Conservation (phyloP, 2,329 filamentous ascomycete species). For the Clarireedia hainanense region DNA sequence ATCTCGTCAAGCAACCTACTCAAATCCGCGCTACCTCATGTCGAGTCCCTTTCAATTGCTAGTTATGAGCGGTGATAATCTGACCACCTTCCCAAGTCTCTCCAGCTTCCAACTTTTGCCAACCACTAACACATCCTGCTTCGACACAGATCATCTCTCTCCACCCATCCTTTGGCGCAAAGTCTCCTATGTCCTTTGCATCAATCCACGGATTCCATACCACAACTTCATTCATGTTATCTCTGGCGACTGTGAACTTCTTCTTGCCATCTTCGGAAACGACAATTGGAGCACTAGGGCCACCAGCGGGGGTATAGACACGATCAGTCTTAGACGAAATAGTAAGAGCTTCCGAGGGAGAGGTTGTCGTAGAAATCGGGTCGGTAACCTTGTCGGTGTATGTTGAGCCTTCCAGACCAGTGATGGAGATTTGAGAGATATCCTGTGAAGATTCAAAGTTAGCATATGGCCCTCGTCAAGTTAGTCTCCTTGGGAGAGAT, state of each 20-base stretch:
- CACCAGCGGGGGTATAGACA: slow-evolving; percentile 67
- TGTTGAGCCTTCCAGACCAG: slow-evolving; percentile 65
- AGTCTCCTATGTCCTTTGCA: slow-evolving; percentile 78
- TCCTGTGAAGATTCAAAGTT: slow-evolving; percentile 47
- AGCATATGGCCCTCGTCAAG: background rate
- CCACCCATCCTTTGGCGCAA: slow-evolving; percentile 81
- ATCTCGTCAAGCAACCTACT: background rate
- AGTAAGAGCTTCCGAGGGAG: slow-evolving; percentile 49
- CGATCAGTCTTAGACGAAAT: slow-evolving; percentile 80
- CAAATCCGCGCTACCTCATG: background rate
- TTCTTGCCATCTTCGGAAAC: slow-evolving; percentile 57
- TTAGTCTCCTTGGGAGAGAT: background rate
- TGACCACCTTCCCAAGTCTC: slow-evolving; percentile 54
- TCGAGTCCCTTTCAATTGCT: background rate
- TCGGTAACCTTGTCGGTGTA: slow-evolving; percentile 80
- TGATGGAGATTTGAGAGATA: slow-evolving; percentile 63
- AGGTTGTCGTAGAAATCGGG: slow-evolving; percentile 50
- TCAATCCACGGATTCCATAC: slow-evolving; percentile 97
- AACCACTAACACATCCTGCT: slow-evolving; percentile 73
- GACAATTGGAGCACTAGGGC: slow-evolving; percentile 48
- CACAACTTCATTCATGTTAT: slow-evolving; percentile 80
- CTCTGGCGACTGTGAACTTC: slow-evolving; percentile 66
- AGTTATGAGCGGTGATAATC: slow-evolving; percentile 9
- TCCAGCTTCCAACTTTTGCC: slow-evolving; percentile 78
- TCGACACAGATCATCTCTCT: slow-evolving; percentile 94